Evolutionary conservation across 2,329 filamentous ascomycete species (phyloP).

Genomic region (Xylariales sp.): DNA sequence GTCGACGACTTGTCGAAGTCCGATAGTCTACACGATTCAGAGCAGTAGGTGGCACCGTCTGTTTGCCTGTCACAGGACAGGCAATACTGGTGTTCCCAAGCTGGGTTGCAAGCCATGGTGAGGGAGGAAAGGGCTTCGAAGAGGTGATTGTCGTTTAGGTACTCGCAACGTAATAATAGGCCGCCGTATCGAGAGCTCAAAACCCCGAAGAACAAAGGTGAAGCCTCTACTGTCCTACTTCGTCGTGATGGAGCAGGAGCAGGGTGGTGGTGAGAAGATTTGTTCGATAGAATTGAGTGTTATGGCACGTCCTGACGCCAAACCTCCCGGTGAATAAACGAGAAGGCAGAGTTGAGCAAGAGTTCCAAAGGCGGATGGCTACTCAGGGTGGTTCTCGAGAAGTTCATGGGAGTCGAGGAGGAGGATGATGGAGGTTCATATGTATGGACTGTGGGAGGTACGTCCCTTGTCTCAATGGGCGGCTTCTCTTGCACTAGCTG

Average conservation of each 20-base stretch:
- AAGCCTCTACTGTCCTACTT: too few relatives aligned
- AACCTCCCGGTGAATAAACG: too few relatives aligned
- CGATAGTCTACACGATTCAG: conserved; percentile 81
- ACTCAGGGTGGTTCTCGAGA: conserved; percentile 1
- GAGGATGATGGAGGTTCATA: conserved; percentile 9
- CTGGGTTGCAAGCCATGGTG: conserved; percentile 50
- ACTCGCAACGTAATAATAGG: too few relatives aligned
- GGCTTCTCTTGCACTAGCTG: background rate
- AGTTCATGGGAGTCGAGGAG: background rate
- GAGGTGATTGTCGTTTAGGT: too few relatives aligned
- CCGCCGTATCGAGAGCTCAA: too few relatives aligned
- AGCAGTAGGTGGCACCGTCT: conserved; percentile 80
- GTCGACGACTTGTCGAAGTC: conserved; percentile 70
- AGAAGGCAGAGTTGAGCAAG: background rate
- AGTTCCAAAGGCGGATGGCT: background rate
- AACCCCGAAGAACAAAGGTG: too few relatives aligned
- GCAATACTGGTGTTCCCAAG: conserved; percentile 89
- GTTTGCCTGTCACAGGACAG: conserved; percentile 90
- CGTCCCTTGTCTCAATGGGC: background rate
- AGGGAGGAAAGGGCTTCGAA: too few relatives aligned
- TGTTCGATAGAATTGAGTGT: too few relatives aligned
- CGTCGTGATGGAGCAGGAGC: too few relatives aligned
- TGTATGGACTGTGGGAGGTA: conserved; percentile 5
- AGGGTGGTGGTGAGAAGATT: too few relatives aligned
- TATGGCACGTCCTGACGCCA: too few relatives aligned